These are phyloP conservation scores for Chloranthus sessilifolius DNA, from an alignment of 164 flowering plant species.

Conservation along the genomic window DNA sequence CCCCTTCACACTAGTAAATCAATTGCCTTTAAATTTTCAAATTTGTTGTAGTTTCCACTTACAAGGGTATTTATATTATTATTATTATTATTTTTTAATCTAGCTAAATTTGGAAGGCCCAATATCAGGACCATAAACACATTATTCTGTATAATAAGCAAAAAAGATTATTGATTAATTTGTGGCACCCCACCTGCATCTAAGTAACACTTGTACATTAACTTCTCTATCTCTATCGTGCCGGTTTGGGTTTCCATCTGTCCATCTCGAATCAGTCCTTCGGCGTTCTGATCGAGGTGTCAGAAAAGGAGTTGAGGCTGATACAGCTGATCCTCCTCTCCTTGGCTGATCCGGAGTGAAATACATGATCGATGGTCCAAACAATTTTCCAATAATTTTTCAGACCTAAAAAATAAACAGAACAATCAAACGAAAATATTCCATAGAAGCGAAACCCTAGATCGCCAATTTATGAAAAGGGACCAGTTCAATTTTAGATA, in stretches of 20 bases:
- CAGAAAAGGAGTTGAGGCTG: slow-evolving; percentile 54
- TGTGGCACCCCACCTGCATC: slow-evolving; percentile 60
- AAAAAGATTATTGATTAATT: too few species aligned
- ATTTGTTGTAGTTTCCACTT: too few species aligned
- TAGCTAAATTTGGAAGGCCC: too few species aligned
- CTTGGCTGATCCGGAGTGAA: slow-evolving; percentile 56
- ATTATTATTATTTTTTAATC: too few species aligned
- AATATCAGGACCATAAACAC: too few species aligned
- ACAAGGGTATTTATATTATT: too few species aligned
- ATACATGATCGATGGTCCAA: slow-evolving; percentile 26
- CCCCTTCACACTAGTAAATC: too few species aligned
- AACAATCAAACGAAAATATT: not conserved
- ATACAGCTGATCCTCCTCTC: slow-evolving; percentile 43
- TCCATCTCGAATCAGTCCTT: slow-evolving; percentile 37
- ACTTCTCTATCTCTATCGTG: slow-evolving; percentile 64
- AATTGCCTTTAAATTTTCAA: too few species aligned
- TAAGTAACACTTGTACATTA: slow-evolving; percentile 74
- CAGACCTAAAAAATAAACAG: not conserved
- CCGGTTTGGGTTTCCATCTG: slow-evolving; percentile 33
- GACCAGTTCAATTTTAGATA: too few species aligned
- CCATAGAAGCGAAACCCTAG: too few species aligned
- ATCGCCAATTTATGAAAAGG: too few species aligned
- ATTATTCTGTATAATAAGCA: too few species aligned
- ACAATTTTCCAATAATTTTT: not conserved
- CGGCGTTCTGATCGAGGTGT: slow-evolving; percentile 76